Base-by-base conservation (phyloP, 768 basidiomycete genomes). In the Daedaleopsis sinensis region DNA sequence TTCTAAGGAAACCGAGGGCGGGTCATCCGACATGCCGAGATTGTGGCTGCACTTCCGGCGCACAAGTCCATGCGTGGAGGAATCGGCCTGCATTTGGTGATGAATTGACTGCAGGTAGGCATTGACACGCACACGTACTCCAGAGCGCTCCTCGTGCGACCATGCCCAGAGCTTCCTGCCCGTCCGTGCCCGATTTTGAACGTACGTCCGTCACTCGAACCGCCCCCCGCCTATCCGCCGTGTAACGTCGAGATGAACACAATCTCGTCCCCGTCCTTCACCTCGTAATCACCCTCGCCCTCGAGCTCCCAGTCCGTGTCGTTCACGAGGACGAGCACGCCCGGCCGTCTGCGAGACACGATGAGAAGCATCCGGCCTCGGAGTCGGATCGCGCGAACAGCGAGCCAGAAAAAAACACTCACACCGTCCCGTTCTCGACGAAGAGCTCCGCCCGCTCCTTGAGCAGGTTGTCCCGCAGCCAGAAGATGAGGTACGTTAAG, bases 221-320 rank as follows among this genome's bases (percentile, higher is more conserved):
- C 15, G 27, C 5, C n/a, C 52, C 15, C 7, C 27, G 23, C 8
- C 60, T 74, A 96, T 57, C 95, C 94, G 2, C 96, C 96, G 68
- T 98, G 96, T 52, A 98, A 75, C 0, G 96, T 98, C 21, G 94
- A 96, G 62, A 99, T 98, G 73, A 99, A 96, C 16, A 98, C 93
- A 63, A 98, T 84, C 76, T 96, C 93, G 71, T 99, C 97, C 0
- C 84, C 81, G 36, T 87, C 78, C 72, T 90, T 77, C 59, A 98
- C 76, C 63, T 77, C 79, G 72, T 96, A 97, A 7, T 91, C 88
- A 21, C 93, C 88, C 73, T 98, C 96, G 37, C 94, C 94, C 72
- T 98, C 96, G 7, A 98, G 80, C 74, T 98, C 96, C 96, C 96
- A 98, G 68, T 98, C 96, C 1, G 93, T 93, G 68, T 96, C 93